Base-by-base conservation (phyloP, 1,284 basidiomycete species). In the Cystobasidium sp. region DNA sequence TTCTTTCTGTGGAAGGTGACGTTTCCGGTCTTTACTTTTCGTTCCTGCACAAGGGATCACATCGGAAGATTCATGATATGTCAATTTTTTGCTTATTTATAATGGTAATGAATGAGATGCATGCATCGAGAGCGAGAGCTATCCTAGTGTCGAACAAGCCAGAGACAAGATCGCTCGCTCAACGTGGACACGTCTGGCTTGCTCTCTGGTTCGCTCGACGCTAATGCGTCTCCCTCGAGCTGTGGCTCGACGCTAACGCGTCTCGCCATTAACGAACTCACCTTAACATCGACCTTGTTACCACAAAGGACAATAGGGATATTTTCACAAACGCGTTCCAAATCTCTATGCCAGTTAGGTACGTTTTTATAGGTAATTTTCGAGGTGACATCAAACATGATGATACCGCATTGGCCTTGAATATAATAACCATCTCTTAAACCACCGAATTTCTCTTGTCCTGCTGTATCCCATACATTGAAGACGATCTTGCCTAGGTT, bases 1-100 rank as follows among this genome's bases (percentile, higher is more conserved):
- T 99, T 99, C 92, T 99, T 99, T 83, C 97, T 89, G 88, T 99
- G 97, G 91, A 99, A 99, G 74, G 97, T 99, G 76, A 99, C 96
- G 71, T 91, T 90, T 72, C 92, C 74, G 51, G 96, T 99, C 88
- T 99, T 99, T 79, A 99, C 97, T 88, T 99, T 99, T 79, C 97
- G 93, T 85, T 99, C 97, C 95, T 97, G 82, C 47, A 31, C 5
- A 31, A 31, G 31, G 31, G 31, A 31, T 31, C 31, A 31, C 31
- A 31, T 31, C 31, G 31, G 31, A 31, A 31, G 31, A 31, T 31
- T 31, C 31, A 31, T 31, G 31, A 31, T 31, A 31, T 31, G 31
- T 31, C 31, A 31, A 31, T 31, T 31, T 31, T 31, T 31, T 31
- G 31, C 31, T 31, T 31, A 31, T 31, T 31, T 5, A 31, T 31